Conservation (phyloP, 495 filamentous ascomycete genomes). For the Penicillium bialowiezense region DNA sequence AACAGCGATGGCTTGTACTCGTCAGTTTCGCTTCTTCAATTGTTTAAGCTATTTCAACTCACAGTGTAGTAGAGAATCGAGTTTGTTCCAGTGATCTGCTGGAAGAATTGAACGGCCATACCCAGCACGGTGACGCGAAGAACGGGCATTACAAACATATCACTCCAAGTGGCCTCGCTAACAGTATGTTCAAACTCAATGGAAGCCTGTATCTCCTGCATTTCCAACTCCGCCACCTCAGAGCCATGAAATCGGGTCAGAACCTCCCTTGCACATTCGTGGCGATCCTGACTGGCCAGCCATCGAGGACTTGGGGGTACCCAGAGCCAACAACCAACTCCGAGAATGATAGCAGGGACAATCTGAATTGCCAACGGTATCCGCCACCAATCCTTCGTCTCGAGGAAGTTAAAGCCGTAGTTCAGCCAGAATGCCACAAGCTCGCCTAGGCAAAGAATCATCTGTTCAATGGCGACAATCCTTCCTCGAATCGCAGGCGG, state of each 20-base stretch:
- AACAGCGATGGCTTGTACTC: conserved; percentile 23
- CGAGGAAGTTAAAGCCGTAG: conserved; percentile 40
- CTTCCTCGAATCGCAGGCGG: conserved; percentile 60
- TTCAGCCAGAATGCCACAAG: conserved; percentile 80
- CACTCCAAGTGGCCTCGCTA: conserved; percentile 63
- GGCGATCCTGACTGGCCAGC: conserved; percentile 66
- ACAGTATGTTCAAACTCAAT: conserved; percentile 71
- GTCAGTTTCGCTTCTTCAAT: no score
- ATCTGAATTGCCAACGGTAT: conserved; percentile 62
- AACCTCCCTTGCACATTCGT: conserved; percentile 62
- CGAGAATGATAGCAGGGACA: conserved; percentile 54
- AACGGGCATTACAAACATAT: conserved; percentile 52
- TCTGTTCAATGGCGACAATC: conserved; percentile 70
- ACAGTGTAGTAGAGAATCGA: conserved; percentile 31
- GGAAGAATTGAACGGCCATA: conserved; percentile 35
- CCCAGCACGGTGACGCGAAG: conserved; percentile 26
- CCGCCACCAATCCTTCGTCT: conserved; percentile 65
- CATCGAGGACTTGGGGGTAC: conserved; percentile 77
- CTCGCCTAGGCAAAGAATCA: conserved; percentile 69
- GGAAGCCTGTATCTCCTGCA: conserved; percentile 77
- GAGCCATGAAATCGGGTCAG: conserved; percentile 60
- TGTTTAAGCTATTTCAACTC: no score
- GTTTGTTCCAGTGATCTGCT: conserved; percentile 38
- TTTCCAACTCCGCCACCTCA: conserved; percentile 59
- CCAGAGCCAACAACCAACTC: conserved; percentile 62